Percentiles rank a stretch among this genome's conserved stretches.
Conservation (phyloP, 169 alveolate species). For the Plasmodium ovale region DNA sequence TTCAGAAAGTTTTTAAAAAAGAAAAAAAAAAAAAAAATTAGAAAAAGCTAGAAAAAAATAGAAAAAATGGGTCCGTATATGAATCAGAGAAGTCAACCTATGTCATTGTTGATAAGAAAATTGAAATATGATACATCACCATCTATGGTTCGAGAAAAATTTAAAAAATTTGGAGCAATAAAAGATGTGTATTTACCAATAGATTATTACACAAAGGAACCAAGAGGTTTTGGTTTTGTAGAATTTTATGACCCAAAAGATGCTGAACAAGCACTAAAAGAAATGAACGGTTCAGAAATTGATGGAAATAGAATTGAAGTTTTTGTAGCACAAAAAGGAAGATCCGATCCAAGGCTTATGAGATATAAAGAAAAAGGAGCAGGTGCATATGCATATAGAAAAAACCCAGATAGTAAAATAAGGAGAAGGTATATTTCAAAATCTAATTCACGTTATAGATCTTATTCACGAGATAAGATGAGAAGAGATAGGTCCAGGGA, state of each 20-base stretch:
- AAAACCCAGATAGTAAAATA: constrained; percentile 38
- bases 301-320: constrained; percentile 86
- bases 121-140: constrained; percentile 89
- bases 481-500: constrained; percentile 71
- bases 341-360: constrained; percentile 83
- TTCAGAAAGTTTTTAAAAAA: no score
- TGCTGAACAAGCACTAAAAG: constrained; percentile 89
- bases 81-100: constrained; percentile 79
- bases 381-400: constrained; percentile 48
- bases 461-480: constrained; percentile 68
- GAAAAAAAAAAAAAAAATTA: background rate
- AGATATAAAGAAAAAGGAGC: constrained; percentile 71
- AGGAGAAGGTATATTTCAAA: constrained; percentile 57
- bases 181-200: constrained; percentile 94
- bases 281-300: constrained; percentile 86
- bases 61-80: constrained; percentile 63
- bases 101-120: constrained; percentile 87
- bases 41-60: background rate
- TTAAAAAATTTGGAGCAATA: constrained; percentile 89
- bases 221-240: constrained; percentile 93
- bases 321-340: constrained; percentile 85
- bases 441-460: constrained; percentile 46
- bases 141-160: constrained; percentile 85
- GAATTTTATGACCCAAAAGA: constrained; percentile 88
- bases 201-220: constrained; percentile 91